phyloP scores from a whole-genome alignment of 257 asterid genomes.

The Solanum sitiens region DNA sequence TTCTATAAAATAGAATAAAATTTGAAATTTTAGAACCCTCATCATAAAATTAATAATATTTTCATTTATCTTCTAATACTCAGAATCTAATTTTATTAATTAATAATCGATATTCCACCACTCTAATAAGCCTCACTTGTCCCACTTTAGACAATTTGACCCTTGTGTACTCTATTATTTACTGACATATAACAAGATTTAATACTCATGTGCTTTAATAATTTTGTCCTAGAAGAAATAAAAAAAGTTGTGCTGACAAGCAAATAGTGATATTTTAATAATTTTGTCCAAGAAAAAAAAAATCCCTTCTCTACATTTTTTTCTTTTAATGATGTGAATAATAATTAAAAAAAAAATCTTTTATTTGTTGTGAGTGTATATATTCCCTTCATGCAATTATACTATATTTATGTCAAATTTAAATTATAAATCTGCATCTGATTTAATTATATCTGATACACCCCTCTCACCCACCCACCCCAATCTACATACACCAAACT shows the following conservation, averaged over 20 bases:
- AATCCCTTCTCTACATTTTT: not conserved
- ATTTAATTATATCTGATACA: not conserved
- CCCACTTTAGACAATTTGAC: not conserved
- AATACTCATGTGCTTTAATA: not conserved
- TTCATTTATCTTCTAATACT: not conserved
- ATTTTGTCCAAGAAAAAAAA: not conserved
- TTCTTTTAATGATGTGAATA: not conserved
- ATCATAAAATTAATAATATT: not conserved
- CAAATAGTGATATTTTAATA: not conserved
- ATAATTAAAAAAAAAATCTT: not conserved
- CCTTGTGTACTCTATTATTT: not conserved
- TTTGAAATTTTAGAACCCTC: not conserved
- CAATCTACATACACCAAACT: not conserved
- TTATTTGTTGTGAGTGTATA: not conserved
- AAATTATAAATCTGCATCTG: not conserved
- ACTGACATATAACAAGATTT: not conserved
- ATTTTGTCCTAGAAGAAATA: not conserved
- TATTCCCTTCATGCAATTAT: not conserved
- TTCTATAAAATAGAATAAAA: no score
- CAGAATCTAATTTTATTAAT: no score
- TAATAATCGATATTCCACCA: rapidly evolving
- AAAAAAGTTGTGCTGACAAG: not conserved
- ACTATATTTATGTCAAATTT: not conserved
- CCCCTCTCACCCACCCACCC: no score
- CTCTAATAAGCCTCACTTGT: not conserved